Evolutionary conservation across 2,329 filamentous ascomycete species (phyloP), one percentile per base, ranked within the genome.

Genomic region (Botryotinia calthae): DNA sequence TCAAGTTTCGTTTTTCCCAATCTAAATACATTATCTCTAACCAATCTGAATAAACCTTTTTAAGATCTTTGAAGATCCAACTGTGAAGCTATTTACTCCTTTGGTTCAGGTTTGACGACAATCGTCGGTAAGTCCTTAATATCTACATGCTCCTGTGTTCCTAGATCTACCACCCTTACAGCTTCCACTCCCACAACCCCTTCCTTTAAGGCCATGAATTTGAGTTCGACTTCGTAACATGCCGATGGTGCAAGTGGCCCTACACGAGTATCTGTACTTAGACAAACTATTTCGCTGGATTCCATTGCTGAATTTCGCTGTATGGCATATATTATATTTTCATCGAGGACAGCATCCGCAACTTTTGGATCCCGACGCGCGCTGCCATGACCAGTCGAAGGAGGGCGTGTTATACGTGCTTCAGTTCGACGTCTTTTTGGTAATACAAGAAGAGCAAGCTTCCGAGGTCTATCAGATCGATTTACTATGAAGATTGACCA

Each of bases 401-500:
- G 89, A 0, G 87, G 80, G 18, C 79, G 78, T 40, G 77, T 80
- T 12, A 79, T 77, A 9, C 77, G 76, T 18, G 88, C 85, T 71
- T 90, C 88, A 75, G 84, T 86, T 72, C 88, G 86, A 40, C 89
- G 87, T 12, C 91, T 87, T 78, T 87, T 90, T 5, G 91, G 90
- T 4, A 94, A 84, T 7, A 89, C 88, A 40, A 92, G 82, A 31
- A 95, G 85, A 40, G 91, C 91, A 54, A 96, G 85, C 78, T 93
- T 93, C 68, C 92, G 88, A 4, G 87, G 82, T 42, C 83, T 86
- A 58, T 84, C 83, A 64, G 87, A 89, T 66, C 91, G 88, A 81
- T 95, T 96, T 76, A 93, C 90, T 54, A 95, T 89, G 78, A 93
- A 92, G 25, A 95, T 86, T 48, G 87, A 87, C 90, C 93, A 93